These are phyloP conservation scores for Trichoderma brevicompactum DNA, from an alignment of 2,329 filamentous ascomycete species.

Conservation along the genomic window DNA sequence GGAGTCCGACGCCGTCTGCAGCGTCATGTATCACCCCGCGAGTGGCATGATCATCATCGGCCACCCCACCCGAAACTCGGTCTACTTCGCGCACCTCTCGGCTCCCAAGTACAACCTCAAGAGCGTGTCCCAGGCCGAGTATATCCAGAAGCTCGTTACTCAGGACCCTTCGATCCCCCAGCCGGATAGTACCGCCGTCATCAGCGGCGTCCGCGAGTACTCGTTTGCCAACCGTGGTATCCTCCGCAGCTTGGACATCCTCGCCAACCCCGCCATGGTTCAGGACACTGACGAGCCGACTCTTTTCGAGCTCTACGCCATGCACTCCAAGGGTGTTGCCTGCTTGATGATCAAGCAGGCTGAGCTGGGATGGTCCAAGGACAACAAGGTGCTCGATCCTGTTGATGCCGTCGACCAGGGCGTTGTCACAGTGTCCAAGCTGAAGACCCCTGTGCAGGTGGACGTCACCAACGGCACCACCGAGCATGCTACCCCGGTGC, in stretches of 20 bases:
- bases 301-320: constrained; percentile 92
- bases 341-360: constrained; percentile 83
- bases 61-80: constrained; percentile 93
- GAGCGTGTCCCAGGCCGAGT: constrained; percentile 84
- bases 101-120: constrained; percentile 89
- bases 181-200: constrained; percentile 93
- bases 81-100: constrained; percentile 96
- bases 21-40: constrained; percentile 88
- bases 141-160: constrained; percentile 75
- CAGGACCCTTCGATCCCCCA: constrained; percentile 75
- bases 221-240: constrained; percentile 86
- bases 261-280: constrained; percentile 69
- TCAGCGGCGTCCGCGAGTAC: constrained; percentile 95
- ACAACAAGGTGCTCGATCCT: constrained; percentile 82
- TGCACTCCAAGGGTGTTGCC: constrained; percentile 97
- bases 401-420: constrained; percentile 77
- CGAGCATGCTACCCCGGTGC: constrained; percentile 42
- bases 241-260: constrained; percentile 86
- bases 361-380: constrained; percentile 88
- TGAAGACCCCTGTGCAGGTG: constrained; percentile 58
- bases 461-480: constrained; percentile 45
- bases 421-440: constrained; percentile 73
- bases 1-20: constrained; percentile 97
- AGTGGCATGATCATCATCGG: constrained; percentile 94
- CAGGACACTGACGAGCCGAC: constrained; percentile 70